phyloP scores from a whole-genome alignment of 208 protist genomes.

The Leishmania mexicana region DNA sequence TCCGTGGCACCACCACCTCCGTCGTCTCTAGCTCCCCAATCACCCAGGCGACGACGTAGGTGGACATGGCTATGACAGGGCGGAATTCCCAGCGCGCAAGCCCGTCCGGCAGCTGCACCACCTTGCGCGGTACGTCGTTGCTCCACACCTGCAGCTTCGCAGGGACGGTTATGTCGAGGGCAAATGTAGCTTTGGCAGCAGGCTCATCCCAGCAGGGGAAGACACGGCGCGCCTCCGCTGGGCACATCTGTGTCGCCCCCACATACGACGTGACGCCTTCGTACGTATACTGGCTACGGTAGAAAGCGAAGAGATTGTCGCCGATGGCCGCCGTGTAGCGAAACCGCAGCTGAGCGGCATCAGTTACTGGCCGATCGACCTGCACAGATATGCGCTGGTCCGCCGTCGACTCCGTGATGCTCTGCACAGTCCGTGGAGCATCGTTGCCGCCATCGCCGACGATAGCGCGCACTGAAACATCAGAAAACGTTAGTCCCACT shows the following conservation, averaged over 20 bases:
- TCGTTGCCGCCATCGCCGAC: neutral
- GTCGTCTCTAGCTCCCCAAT: slow-evolving; percentile 87
- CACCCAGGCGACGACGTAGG: slow-evolving; percentile 96
- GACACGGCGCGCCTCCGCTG: slow-evolving; percentile 90
- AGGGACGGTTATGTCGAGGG: slow-evolving; percentile 83
- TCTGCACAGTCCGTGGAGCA: slow-evolving; percentile 23
- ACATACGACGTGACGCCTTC: slow-evolving; percentile 69
- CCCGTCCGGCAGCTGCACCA: slow-evolving; percentile 15
- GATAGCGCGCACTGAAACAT: slow-evolving; percentile 29
- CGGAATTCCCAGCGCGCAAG: slow-evolving; percentile 56
- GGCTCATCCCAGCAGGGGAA: slow-evolving; percentile 97
- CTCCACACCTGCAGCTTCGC: slow-evolving; percentile 72
- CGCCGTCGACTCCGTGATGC: slow-evolving; percentile 30
- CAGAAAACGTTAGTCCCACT: slow-evolving; percentile 50
- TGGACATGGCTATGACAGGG: slow-evolving; percentile 91
- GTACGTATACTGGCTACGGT: slow-evolving; percentile 90
- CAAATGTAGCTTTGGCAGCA: slow-evolving; percentile 93
- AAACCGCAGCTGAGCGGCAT: slow-evolving; percentile 60
- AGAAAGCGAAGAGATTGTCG: slow-evolving; percentile 94
- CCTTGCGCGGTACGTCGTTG: slow-evolving; percentile 79
- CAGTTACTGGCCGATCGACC: slow-evolving; percentile 13
- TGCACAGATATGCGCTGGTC: slow-evolving; percentile 40
- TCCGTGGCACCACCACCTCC: slow-evolving; percentile 15
- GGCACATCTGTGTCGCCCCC: slow-evolving; percentile 93
- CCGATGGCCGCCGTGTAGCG: slow-evolving; percentile 90